Base-by-base conservation (phyloP, 148 eudicot species). In the Camellia granthamiana region DNA sequence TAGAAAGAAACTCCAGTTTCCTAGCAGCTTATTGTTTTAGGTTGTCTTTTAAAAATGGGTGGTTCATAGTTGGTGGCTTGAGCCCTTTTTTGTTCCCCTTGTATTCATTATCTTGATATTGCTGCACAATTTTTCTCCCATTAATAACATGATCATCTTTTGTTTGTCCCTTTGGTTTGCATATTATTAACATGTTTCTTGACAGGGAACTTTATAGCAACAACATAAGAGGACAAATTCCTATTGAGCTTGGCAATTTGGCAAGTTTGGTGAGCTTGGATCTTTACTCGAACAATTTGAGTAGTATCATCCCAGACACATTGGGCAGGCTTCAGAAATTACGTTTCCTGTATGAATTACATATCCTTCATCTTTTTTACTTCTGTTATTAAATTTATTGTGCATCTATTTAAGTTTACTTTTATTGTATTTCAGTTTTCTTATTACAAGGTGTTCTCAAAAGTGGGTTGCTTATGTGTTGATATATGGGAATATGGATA, bases 191-290 rank as follows among this genome's bases (percentile, higher is more conserved):
- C 41, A 69, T 69, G 38, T 81, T 77, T 69, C 52, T 42, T 82
- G 71, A 79, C 93, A 94, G 98, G 91, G 97, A 91, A 78, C 95
- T 94, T 47, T 91, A 90, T 85, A 90, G 91, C 74, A 94, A 92
- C 83, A 92, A 87, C 82, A 89, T 94, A 64, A 90, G 88, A 83
- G 98, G 98, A 62, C 51, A 55, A 74, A 74, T 94, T 83, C 97
- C 97, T 59, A 3, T 7, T 69, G 97, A 90, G 86, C 91, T 94
- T 38, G 98, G 98, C 72, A 90, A 92, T 72, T 84, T 94, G 79
- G 88, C 92, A 16, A 88, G 84, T 51, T 87, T 94, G 88, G 90
- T 90, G 87, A 92, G 94, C 85, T 88, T 94, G 98, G 96, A 94
- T 92, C 98, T 94, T 80, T 92, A 87, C 88, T 66, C 85, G 78